Evolutionary conservation across 169 alveolate genomes (phyloP).

Genomic region (Cryptosporidium meleagridis): DNA sequence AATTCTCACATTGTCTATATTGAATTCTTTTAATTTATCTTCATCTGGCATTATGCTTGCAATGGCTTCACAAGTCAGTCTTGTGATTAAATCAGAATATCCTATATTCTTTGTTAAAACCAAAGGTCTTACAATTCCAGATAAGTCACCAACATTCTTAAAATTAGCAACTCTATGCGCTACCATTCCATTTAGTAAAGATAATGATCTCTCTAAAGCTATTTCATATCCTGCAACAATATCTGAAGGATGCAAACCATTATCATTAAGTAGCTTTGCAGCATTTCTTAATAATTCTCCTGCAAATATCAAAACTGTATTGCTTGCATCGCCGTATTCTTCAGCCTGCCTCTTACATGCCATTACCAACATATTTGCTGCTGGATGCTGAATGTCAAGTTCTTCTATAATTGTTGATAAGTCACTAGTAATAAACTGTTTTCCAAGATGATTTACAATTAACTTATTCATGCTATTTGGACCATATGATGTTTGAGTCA

Average conservation of each 20-base stretch:
- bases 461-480: slow-evolving; percentile 97
- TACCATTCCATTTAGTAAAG: slow-evolving; percentile 80
- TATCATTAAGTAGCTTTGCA: slow-evolving; percentile 87
- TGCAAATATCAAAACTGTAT: slow-evolving; percentile 95
- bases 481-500: slow-evolving; percentile 95
- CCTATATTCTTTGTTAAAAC: slow-evolving; percentile 84
- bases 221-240: slow-evolving; percentile 97
- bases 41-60: slow-evolving; percentile 91
- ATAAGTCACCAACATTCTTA: slow-evolving; percentile 75
- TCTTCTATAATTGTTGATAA: slow-evolving; percentile 96
- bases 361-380: slow-evolving; percentile 97
- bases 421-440: slow-evolving; percentile 96
- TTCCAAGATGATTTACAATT: slow-evolving; percentile 97
- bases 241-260: slow-evolving; percentile 96
- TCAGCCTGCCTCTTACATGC: slow-evolving; percentile 96
- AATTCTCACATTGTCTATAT: slow-evolving; percentile 97
- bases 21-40: slow-evolving; percentile 85
- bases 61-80: slow-evolving; percentile 92
- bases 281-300: slow-evolving; percentile 97
- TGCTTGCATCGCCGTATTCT: slow-evolving; percentile 98
- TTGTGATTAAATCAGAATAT: slow-evolving; percentile 85
- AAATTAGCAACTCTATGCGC: slow-evolving; percentile 75
- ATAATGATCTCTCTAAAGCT: slow-evolving; percentile 90
- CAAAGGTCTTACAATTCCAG: slow-evolving; percentile 76
- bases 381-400: slow-evolving; percentile 99